Percentiles rank a stretch among this genome's conserved stretches.
Conservation (phyloP, 176 grass and related monocot species). For the Themeda triandra region DNA sequence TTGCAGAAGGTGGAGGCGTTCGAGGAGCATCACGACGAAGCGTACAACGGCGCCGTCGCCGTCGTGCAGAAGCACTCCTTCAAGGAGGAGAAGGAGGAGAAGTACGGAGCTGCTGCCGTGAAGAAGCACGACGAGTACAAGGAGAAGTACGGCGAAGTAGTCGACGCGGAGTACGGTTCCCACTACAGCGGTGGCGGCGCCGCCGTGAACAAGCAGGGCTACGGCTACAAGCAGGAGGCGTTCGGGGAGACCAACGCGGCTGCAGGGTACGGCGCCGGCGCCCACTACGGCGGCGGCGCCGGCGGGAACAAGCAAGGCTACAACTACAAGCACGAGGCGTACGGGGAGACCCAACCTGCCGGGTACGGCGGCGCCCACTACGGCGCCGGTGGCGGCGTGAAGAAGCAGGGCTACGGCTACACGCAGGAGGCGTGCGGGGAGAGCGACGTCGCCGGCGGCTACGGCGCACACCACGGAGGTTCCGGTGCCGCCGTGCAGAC, state of each 20-base stretch:
- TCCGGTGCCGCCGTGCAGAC: background rate
- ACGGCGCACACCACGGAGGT: background rate
- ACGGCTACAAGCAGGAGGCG: background rate
- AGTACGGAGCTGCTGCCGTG: background rate
- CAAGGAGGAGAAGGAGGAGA: background rate
- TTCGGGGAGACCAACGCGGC: background rate
- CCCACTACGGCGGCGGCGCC: background rate
- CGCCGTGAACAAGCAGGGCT: background rate
- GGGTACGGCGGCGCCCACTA: background rate
- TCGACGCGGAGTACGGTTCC: background rate
- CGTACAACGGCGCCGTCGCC: background rate
- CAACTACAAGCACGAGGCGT: background rate
- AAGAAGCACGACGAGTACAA: background rate
- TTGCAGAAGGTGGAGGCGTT: background rate
- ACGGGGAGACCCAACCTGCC: background rate
- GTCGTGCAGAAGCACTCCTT: background rate
- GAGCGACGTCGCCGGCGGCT: background rate
- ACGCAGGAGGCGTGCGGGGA: background rate
- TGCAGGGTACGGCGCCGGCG: background rate
- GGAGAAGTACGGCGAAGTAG: background rate
- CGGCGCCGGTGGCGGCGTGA: background rate
- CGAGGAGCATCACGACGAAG: background rate
- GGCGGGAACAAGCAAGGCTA: background rate
- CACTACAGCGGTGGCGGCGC: background rate
- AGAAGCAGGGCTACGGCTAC: slow-evolving; percentile 25